Conservation (phyloP, 2,329 filamentous ascomycete species). For the Fusarium aywerte region DNA sequence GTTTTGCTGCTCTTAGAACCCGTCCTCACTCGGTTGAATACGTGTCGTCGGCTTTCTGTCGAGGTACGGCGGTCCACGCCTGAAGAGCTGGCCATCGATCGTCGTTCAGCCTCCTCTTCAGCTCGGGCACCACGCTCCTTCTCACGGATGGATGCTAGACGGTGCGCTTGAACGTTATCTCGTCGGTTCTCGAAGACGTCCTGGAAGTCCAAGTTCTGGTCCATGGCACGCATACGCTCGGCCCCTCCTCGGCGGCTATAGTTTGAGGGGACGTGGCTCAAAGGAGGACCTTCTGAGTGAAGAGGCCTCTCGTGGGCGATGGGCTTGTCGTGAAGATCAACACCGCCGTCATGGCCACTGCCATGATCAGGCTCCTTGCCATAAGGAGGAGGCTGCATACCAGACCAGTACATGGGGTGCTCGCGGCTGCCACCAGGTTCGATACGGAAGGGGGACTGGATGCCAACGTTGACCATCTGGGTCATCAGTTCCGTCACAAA, state of each 20-base stretch:
- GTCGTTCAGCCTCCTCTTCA: constrained; percentile 45
- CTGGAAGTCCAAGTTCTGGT: constrained; percentile 55
- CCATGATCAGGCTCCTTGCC: constrained; percentile 44
- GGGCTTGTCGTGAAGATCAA: constrained; percentile 26
- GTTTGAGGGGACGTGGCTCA: constrained; percentile 23
- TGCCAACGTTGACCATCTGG: constrained; percentile 83
- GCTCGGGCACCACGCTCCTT: constrained; percentile 49
- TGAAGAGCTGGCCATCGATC: constrained; percentile 46
- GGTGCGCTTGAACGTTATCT: constrained; percentile 50
- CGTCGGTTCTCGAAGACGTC: constrained; percentile 59
- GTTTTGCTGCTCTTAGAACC: constrained; percentile 45
- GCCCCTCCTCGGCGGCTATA: constrained; percentile 31
- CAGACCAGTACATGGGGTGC: constrained; percentile 69
- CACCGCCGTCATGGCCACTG: neutral
- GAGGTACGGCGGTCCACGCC: constrained; percentile 42
- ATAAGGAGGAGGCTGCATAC: constrained; percentile 51
- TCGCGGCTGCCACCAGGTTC: constrained; percentile 76
- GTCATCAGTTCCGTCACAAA: constrained; percentile 93
- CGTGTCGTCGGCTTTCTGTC: constrained; percentile 45
- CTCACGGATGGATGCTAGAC: constrained; percentile 53
- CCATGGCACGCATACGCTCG: constrained; percentile 47
- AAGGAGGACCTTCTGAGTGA: constrained; percentile 25
- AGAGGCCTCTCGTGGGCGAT: constrained; percentile 11
- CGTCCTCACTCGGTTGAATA: constrained; percentile 48
- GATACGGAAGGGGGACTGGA: constrained; percentile 75